phyloP scores from a whole-genome alignment of 306 rosid genomes.

The Cucurbita moschata region DNA sequence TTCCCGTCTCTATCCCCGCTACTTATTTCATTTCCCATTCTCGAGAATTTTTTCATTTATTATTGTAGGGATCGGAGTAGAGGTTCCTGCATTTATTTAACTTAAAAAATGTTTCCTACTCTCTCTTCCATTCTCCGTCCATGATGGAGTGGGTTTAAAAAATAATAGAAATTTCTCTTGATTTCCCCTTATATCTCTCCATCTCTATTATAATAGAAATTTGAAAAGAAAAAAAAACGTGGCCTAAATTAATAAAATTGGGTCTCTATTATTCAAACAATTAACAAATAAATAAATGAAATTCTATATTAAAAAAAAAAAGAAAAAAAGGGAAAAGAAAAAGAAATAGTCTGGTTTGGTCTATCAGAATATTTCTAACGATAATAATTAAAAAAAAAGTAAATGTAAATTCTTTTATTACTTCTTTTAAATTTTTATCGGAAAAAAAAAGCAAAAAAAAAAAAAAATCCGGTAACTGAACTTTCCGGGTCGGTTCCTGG shows the following conservation, averaged over 20 bases:
- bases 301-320: not conserved
- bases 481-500: constrained; percentile 7
- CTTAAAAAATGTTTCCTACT: no score
- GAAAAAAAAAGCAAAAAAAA: not conserved
- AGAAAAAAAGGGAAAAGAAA: not conserved
- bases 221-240: no score
- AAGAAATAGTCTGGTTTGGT: not conserved
- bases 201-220: not conserved
- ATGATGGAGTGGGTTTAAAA: no score
- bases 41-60: no score
- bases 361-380: not conserved
- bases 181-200: not conserved
- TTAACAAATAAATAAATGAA: not conserved
- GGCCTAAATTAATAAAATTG: not conserved
- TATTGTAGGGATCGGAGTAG: no score
- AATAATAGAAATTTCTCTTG: no score
- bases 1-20: no score
- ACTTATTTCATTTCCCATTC: no score
- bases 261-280: not conserved
- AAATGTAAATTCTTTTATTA: constrained; percentile 5
- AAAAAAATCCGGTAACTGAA: not conserved
- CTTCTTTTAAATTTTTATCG: not conserved
- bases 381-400: not conserved
- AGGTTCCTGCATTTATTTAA: no score
- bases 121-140: no score